phyloP scores from a whole-genome alignment of 1,284 basidiomycete species.

The Vanrija sp. region DNA sequence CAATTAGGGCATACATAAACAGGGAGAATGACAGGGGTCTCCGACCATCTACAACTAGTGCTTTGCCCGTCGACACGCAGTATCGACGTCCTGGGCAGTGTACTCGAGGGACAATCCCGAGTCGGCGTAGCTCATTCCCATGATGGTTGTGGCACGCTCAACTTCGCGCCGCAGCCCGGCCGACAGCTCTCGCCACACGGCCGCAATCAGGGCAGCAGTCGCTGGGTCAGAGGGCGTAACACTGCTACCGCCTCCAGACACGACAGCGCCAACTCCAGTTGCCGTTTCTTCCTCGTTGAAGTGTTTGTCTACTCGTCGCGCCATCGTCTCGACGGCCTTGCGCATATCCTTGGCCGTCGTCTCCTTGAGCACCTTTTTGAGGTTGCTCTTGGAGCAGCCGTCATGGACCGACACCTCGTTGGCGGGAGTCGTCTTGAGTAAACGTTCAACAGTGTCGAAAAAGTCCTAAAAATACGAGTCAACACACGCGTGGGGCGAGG shows the following conservation, averaged over 20 bases:
- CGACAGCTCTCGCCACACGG: slow-evolving; percentile 84
- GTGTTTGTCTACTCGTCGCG: slow-evolving; percentile 92
- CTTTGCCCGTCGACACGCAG: slow-evolving; percentile 60
- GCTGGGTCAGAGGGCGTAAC: slow-evolving; percentile 6
- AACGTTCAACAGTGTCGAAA: slow-evolving; percentile 83
- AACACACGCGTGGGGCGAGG: not conserved
- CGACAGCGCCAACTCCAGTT: not conserved
- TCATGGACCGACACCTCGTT: slow-evolving; percentile 73
- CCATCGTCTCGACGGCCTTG: slow-evolving; percentile 74
- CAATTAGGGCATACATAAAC: no score
- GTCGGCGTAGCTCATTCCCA: slow-evolving; percentile 72
- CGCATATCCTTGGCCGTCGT: slow-evolving; percentile 82
- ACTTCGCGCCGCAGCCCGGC: slow-evolving; percentile 71
- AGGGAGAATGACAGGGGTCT: no score
- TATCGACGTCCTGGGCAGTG: slow-evolving; percentile 67
- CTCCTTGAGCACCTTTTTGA: slow-evolving; percentile 84
- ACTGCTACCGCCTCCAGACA: not conserved
- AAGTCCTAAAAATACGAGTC: slow-evolving; percentile 63
- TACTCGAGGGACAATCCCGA: slow-evolving; percentile 70
- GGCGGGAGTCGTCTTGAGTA: slow-evolving; percentile 74
- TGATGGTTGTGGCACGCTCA: slow-evolving; percentile 62
- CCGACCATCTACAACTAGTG: not conserved
- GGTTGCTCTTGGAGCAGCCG: slow-evolving; percentile 68
- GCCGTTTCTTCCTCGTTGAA: slow-evolving; percentile 54
- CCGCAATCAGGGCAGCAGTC: slow-evolving; percentile 66